phyloP scores from a whole-genome alignment of 805 yeast species.

The Hanseniaspora lindneri region DNA sequence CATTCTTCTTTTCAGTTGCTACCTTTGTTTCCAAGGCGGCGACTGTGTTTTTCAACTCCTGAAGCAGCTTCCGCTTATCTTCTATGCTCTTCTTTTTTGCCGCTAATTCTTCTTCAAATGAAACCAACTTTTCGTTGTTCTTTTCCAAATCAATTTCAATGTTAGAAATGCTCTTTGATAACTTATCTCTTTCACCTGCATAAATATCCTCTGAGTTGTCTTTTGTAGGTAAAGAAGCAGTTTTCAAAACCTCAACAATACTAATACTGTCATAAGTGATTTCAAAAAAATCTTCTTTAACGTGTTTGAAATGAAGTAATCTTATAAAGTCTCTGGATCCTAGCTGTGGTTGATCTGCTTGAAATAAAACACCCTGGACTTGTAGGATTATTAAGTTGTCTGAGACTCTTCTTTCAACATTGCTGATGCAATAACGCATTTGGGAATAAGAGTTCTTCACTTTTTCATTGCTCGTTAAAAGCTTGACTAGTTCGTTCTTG shows the following conservation, averaged over 20 bases:
- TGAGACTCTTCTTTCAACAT: background rate
- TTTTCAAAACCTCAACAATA: background rate
- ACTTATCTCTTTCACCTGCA: constrained; percentile 20
- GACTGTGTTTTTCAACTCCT: background rate
- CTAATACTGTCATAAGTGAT: constrained; percentile 15
- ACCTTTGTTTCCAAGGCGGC: background rate
- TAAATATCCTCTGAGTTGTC: constrained; percentile 24
- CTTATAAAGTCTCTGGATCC: constrained; percentile 3
- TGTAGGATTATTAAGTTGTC: background rate
- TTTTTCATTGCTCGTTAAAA: background rate
- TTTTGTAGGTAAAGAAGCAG: background rate
- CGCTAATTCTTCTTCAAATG: constrained; percentile 19
- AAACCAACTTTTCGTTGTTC: constrained; percentile 21
- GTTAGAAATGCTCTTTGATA: constrained; percentile 15
- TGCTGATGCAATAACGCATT: background rate
- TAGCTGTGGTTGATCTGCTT: background rate
- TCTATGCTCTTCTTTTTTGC: constrained; percentile 3
- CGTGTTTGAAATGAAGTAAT: constrained; percentile 6
- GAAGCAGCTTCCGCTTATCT: constrained; percentile 6
- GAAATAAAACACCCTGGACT: constrained; percentile 1
- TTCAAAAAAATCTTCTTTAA: constrained; percentile 16
- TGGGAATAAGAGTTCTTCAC: background rate
- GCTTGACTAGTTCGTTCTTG: background rate
- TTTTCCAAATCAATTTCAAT: constrained; percentile 17
- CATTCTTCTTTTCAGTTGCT: constrained; percentile 2